Base-by-base conservation (phyloP, 169 alveolate species). In the Cryptosporidium sp. region DNA sequence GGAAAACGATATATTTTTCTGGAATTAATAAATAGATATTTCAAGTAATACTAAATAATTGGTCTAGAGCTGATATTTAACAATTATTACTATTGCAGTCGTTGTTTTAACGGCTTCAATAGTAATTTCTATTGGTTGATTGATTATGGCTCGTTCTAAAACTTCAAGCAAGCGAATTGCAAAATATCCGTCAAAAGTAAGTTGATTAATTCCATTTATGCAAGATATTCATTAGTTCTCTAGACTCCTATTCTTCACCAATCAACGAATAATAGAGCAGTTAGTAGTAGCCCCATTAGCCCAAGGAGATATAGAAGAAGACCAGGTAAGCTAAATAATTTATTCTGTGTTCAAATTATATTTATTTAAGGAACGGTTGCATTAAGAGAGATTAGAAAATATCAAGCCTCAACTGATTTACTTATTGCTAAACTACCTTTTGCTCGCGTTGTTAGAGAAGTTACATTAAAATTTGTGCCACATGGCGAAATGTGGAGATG, bases 351-450 rank as follows among this genome's bases (percentile, higher is more conserved):
- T 56, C 67, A n/a, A 21, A 26, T 23, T 56, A 91, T 96, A 93
- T 95, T 96, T 60, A 45, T 23, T 65, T 14, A 21, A 51, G 98
- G 98, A 86, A 96, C 97, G n/a, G 97, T 95, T 80, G 99, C 98
- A 31, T 92, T 97, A 33, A 94, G 98, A 92, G 99, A 97, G 86
- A 97, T 97, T 85, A 93, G 98, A 93, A 96, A 95, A 71, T 97
- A 95, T 94, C 97, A 98, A 93, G 96, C 96, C 62, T 80, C 96
- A 33, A 96, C 98, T 51, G 98, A 97, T 68, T 94, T 97, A 37
- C 95, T 97, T 45, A 97, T 97, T 91, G 96, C 98, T 75, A 96
- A 96, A 94, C 94, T 97, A 68, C 99, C 99, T 52, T 97, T 97
- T 95, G 97, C 96, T 86, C 93, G 99, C 72, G 95, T 97, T 60